Percentiles rank a stretch among this genome's conserved stretches.
Conservation (phyloP, 306 rosid genomes). For the Medicago arabica region DNA sequence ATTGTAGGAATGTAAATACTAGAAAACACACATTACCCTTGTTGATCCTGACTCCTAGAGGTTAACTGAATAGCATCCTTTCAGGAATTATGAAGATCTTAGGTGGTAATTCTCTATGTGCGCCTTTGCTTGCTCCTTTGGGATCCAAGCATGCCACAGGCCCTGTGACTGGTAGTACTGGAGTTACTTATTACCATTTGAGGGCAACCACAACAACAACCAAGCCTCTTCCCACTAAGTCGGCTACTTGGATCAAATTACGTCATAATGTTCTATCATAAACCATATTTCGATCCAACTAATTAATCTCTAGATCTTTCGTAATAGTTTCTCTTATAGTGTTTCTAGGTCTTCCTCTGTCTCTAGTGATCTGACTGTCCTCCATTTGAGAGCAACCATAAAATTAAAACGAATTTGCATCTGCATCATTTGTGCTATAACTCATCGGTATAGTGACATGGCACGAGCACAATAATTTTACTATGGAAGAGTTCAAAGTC, state of each 20-base stretch:
- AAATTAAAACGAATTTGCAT: background rate
- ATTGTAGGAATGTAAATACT: background rate
- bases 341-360: too few species aligned
- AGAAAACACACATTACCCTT: background rate
- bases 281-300: too few species aligned
- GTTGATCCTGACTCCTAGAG: background rate
- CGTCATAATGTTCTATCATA: too few species aligned
- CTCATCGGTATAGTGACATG: background rate
- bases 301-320: too few species aligned
- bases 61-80: background rate
- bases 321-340: too few species aligned
- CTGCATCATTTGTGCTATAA: conserved; percentile 4
- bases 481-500: background rate
- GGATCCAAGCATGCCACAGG: conserved; percentile 7
- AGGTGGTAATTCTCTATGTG: background rate
- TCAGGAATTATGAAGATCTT: background rate
- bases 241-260: too few species aligned
- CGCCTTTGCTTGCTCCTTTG: background rate
- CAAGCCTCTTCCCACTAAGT: too few species aligned
- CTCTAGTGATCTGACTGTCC: too few species aligned
- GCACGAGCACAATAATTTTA: background rate
- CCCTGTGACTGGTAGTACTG: background rate
- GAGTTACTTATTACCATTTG: background rate
- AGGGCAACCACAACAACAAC: background rate
- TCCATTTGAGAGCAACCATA: background rate